Percentiles rank a stretch among this genome's conserved stretches.
These are phyloP conservation scores for Geranomyces variabilis DNA, from an alignment of 192 early-diverging fungal species.

Conservation along the genomic window DNA sequence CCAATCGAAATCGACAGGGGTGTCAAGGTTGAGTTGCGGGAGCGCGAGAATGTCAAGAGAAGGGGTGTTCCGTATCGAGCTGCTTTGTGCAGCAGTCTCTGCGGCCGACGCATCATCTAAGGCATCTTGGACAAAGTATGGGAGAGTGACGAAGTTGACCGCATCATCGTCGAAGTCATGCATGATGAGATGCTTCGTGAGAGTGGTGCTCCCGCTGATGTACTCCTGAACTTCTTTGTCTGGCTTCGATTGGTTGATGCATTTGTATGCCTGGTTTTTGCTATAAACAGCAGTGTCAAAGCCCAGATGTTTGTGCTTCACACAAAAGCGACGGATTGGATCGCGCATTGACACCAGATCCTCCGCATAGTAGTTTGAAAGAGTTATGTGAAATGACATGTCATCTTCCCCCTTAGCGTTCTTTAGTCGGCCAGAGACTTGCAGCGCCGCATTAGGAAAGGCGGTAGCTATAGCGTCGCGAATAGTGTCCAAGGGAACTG, in stretches of 20 bases:
- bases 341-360: constrained; percentile 2
- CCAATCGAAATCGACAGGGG: constrained; percentile 16
- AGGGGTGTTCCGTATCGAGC: not conserved
- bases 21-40: constrained; percentile 6
- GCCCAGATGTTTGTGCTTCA: constrained; percentile 1
- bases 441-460: constrained; percentile 19
- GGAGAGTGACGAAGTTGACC: constrained; percentile 1
- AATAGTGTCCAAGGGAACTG: not conserved
- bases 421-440: constrained; percentile 20
- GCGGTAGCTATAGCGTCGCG: not conserved
- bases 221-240: constrained; percentile 8
- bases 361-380: constrained; percentile 25
- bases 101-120: not conserved
- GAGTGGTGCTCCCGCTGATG: constrained; percentile 4
- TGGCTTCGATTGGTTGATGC: constrained; percentile 24
- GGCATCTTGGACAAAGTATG: not conserved
- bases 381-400: constrained; percentile 12
- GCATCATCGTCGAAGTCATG: constrained; percentile 33
- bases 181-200: constrained; percentile 13
- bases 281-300: constrained; percentile 21
- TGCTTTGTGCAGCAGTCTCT: not conserved
- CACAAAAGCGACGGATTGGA: not conserved
- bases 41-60: constrained; percentile 15
- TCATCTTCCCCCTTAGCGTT: not conserved
- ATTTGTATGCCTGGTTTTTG: constrained; percentile 24